Conservation (phyloP, 2,329 filamentous ascomycete species). For the Alternaria postmessia region DNA sequence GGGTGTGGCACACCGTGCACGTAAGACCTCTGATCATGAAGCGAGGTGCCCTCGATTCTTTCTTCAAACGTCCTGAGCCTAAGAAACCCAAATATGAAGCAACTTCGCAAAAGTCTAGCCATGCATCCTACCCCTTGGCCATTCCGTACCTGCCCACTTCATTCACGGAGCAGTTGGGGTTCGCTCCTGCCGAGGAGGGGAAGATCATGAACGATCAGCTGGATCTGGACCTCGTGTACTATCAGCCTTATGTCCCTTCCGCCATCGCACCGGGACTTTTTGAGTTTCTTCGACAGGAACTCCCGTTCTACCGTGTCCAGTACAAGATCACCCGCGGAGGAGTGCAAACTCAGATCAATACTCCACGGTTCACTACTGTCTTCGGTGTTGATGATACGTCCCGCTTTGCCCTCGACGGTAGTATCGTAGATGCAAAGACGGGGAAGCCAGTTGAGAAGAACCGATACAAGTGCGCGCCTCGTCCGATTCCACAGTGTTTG, state of each 20-base stretch:
- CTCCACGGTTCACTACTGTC: constrained; percentile 68
- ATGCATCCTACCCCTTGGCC: constrained; percentile 63
- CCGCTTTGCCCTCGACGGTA: constrained; percentile 57
- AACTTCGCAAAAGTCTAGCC: constrained; percentile 47
- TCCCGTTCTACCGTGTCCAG: constrained; percentile 79
- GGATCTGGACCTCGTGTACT: constrained; percentile 78
- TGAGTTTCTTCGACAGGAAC: constrained; percentile 71
- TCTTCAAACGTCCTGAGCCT: constrained; percentile 64
- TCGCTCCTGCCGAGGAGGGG: constrained; percentile 61
- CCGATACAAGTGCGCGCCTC: constrained; percentile 69
- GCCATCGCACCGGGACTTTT: constrained; percentile 68
- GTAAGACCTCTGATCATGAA: constrained; percentile 31
- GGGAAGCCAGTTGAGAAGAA: constrained; percentile 50
- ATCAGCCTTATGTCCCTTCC: constrained; percentile 73
- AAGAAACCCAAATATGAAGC: constrained; percentile 52
- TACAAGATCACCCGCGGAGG: constrained; percentile 75
- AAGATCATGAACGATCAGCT: constrained; percentile 70
- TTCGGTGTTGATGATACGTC: constrained; percentile 71
- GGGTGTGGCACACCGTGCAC: background rate
- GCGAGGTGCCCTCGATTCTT: constrained; percentile 73
- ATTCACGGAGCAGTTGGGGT: constrained; percentile 54
- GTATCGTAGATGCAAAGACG: constrained; percentile 55
- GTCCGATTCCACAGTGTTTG: constrained; percentile 75
- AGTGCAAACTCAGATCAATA: constrained; percentile 68
- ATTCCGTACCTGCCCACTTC: constrained; percentile 58